phyloP scores from a whole-genome alignment of 257 asterid genomes.

The Solanum chiquidenum region DNA sequence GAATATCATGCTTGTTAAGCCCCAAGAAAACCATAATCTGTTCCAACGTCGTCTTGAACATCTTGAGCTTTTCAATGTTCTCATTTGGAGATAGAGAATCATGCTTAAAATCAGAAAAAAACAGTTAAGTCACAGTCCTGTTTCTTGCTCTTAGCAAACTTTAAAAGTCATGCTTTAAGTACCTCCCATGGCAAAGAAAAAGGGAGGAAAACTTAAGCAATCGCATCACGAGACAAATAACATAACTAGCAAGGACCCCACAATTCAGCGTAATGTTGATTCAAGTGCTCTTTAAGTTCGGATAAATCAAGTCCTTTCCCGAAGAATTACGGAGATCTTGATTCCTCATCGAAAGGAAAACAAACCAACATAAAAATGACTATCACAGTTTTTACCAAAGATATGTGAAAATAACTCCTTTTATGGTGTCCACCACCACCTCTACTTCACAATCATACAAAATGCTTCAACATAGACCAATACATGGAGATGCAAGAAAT shows the following conservation, averaged over 20 bases:
- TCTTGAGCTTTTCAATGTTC: neutral
- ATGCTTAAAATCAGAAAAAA: neutral
- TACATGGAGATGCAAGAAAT: neutral
- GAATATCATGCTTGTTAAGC: neutral
- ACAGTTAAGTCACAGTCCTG: neutral
- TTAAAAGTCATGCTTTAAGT: neutral
- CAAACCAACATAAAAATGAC: neutral
- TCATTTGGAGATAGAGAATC: neutral
- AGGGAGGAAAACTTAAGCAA: neutral
- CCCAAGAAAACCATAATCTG: neutral
- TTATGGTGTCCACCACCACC: neutral
- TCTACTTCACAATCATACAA: neutral
- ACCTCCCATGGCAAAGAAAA: neutral
- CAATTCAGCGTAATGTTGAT: neutral
- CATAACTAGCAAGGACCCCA: neutral
- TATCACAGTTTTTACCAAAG: neutral
- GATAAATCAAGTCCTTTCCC: neutral
- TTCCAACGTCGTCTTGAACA: neutral
- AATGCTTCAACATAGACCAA: neutral
- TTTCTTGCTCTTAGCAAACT: neutral
- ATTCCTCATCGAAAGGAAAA: neutral
- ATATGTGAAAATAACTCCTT: neutral
- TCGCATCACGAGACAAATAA: neutral
- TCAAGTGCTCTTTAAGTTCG: neutral
- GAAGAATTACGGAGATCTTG: neutral